Evolutionary conservation across 2,329 filamentous ascomycete species (phyloP).

Genomic region (Hypocrella siamensis): DNA sequence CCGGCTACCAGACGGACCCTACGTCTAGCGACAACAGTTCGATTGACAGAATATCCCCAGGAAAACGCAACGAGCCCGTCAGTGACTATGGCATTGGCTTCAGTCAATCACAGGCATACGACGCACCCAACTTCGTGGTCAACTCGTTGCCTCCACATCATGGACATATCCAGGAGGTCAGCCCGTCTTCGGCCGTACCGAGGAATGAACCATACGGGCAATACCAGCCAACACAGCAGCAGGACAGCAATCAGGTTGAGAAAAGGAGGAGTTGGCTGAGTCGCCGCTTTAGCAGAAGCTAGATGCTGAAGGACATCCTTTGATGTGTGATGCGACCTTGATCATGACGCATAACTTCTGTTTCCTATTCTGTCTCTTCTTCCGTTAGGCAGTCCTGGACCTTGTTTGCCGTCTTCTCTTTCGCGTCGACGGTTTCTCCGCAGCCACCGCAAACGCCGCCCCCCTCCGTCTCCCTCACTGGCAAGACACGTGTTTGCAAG

Average conservation of each 20-base stretch:
- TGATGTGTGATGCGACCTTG: background rate
- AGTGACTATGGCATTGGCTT: slow-evolving; percentile 53
- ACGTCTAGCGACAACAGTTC: slow-evolving; percentile 84
- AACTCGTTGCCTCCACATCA: slow-evolving; percentile 9
- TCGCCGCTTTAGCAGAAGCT: slow-evolving; percentile 55
- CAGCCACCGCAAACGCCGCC: no score
- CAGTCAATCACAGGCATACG: slow-evolving; percentile 25
- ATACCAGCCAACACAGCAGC: slow-evolving; percentile 1
- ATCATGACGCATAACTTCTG: no score
- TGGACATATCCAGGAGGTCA: slow-evolving; percentile 6
- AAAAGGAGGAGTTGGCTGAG: slow-evolving; percentile 89
- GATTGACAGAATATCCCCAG: slow-evolving; percentile 54
- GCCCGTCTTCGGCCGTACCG: slow-evolving; percentile 8
- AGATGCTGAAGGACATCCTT: background rate
- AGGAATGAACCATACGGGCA: slow-evolving; percentile 12
- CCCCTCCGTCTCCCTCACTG: no score
- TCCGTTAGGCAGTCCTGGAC: no score
- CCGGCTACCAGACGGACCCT: slow-evolving; percentile 71
- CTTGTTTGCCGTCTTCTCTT: no score
- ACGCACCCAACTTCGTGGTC: slow-evolving; percentile 22
- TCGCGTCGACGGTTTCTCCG: no score
- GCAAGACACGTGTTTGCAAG: no score
- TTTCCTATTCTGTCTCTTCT: no score
- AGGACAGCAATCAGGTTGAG: slow-evolving; percentile 22
- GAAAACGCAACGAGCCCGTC: slow-evolving; percentile 34